A percentile compares a stretch with the other conserved stretches of the same genome.
Evolutionary conservation across 2,329 filamentous ascomycete genomes (phyloP).

Genomic region (Alternaria sp.): DNA sequence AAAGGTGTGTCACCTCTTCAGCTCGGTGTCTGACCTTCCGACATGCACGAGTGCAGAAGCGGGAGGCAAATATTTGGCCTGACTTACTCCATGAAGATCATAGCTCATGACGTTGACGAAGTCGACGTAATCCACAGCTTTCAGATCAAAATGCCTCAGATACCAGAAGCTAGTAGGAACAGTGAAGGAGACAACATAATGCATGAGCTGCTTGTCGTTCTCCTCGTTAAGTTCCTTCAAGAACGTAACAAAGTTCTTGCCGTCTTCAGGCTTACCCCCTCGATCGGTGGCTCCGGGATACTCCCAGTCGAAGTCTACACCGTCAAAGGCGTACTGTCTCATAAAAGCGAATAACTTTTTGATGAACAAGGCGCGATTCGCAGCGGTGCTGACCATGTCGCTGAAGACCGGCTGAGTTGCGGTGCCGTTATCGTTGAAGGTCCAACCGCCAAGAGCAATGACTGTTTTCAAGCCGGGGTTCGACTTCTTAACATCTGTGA

Average conservation of each 20-base stretch:
- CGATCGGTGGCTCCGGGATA: slow-evolving; percentile 18
- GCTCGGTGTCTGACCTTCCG: background rate
- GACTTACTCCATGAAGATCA: slow-evolving; percentile 46
- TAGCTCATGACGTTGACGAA: slow-evolving; percentile 51
- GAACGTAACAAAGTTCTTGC: background rate
- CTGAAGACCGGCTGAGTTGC: slow-evolving; percentile 38
- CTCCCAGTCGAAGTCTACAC: slow-evolving; percentile 56
- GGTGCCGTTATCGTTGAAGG: slow-evolving; percentile 47
- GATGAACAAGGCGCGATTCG: slow-evolving; percentile 42
- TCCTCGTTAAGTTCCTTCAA: background rate
- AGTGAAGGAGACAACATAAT: slow-evolving; percentile 13
- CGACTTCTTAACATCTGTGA: slow-evolving; percentile 37
- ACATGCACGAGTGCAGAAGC: too few relatives aligned
- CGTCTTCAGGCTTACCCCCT: slow-evolving; percentile 3
- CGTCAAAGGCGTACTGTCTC: slow-evolving; percentile 52
- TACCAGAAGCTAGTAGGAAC: slow-evolving; percentile 12
- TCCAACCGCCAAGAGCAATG: slow-evolving; percentile 51
- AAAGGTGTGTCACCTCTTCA: background rate
- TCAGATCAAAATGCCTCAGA: background rate
- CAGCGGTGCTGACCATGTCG: slow-evolving; percentile 28
- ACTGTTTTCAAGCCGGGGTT: slow-evolving; percentile 35
- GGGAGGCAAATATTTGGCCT: too few relatives aligned
- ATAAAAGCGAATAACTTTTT: slow-evolving; percentile 47
- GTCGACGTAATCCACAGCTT: slow-evolving; percentile 32
- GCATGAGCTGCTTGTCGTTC: background rate